Conservation (phyloP, 768 basidiomycete genomes). For the Rhodotorula babjevae region DNA sequence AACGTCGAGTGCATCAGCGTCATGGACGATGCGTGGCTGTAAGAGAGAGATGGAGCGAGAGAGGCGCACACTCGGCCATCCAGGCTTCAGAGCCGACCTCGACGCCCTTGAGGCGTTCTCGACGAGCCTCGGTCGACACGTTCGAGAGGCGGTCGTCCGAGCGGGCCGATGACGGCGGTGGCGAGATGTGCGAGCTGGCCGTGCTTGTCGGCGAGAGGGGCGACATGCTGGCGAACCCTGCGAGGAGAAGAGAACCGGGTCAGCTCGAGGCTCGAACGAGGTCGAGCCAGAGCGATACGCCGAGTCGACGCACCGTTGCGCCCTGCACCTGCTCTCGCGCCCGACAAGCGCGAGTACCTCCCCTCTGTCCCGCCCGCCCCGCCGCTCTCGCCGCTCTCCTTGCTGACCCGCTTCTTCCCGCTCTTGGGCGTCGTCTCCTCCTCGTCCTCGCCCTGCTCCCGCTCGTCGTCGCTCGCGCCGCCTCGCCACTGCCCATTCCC, state of each 20-base stretch:
- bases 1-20: not conserved
- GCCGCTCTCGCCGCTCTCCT: not conserved
- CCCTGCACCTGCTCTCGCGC: not conserved
- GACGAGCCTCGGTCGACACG: not conserved
- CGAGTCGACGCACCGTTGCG: not conserved
- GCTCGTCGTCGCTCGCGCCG: not conserved
- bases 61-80: slow-evolving; percentile 20
- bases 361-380: not conserved
- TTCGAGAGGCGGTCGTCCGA: not conserved
- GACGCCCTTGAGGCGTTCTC: not conserved
- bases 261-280: not conserved
- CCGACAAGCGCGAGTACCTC: not conserved
- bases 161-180: not conserved
- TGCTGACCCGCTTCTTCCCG: slow-evolving; percentile 3
- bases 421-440: slow-evolving; percentile 4
- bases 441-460: not conserved
- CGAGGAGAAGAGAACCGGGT: too few species aligned
- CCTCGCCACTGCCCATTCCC: too few species aligned
- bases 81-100: slow-evolving; percentile 16
- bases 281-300: too few species aligned
- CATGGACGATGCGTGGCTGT: too few species aligned
- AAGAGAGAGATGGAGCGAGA: not conserved
- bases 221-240: not conserved
- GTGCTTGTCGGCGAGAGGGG: not conserved
- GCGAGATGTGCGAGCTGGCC: not conserved